These are phyloP conservation scores for Crassisporium funariophilum DNA, from an alignment of 768 basidiomycete genomes.

Conservation along the genomic window DNA sequence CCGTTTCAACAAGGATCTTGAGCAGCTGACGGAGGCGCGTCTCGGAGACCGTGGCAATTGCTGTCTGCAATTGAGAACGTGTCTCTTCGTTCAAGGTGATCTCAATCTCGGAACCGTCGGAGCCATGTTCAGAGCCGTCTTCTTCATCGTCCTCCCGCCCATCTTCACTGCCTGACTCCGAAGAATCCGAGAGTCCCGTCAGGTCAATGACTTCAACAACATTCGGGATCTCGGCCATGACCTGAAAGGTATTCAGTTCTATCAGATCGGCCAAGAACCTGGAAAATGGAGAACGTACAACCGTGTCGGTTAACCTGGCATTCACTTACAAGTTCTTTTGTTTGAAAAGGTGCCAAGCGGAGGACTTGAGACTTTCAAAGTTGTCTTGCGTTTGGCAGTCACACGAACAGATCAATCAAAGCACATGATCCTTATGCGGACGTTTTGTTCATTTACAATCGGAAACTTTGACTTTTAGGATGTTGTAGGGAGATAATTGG, in stretches of 20 bases:
- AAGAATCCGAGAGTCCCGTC: constrained; percentile 41
- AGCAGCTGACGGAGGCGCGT: constrained; percentile 45
- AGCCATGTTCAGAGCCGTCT: constrained; percentile 19
- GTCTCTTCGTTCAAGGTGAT: constrained; percentile 41
- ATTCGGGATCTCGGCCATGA: constrained; percentile 24
- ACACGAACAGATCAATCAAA: background rate
- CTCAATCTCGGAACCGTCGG: constrained; percentile 36
- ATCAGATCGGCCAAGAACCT: background rate
- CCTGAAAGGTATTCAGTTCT: constrained; percentile 16
- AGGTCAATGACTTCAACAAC: constrained; percentile 46
- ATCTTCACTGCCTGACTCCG: constrained; percentile 23
- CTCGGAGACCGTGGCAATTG: constrained; percentile 45
- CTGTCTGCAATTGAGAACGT: constrained; percentile 42
- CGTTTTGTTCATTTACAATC: no score
- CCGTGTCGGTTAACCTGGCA: background rate
- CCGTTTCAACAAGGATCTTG: constrained; percentile 37
- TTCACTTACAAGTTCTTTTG: background rate
- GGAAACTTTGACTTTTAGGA: no score
- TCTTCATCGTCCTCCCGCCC: constrained; percentile 22
- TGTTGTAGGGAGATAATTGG: no score
- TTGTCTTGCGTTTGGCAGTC: background rate
- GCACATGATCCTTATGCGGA: constrained; percentile 4
- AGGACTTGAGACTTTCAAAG: background rate
- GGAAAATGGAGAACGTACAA: background rate
- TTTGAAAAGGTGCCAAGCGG: background rate